These are phyloP conservation scores for Arachis monticola DNA, from an alignment of 331 rosid species.

Conservation along the genomic window DNA sequence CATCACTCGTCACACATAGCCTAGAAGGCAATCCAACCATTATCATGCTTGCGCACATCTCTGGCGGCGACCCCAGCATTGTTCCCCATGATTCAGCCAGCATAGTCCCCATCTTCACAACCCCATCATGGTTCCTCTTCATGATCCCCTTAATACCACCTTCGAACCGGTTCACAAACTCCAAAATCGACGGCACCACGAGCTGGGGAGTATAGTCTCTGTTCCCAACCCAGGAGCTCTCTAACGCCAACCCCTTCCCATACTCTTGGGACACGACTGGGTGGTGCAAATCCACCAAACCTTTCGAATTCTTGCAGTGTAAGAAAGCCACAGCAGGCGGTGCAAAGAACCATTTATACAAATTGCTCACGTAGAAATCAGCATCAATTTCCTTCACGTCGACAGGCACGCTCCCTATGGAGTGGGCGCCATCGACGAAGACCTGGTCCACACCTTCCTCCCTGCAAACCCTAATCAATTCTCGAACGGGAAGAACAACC, in stretches of 20 bases:
- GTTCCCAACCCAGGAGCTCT: slow-evolving; percentile 72
- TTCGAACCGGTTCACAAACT: slow-evolving; percentile 65
- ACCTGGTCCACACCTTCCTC: slow-evolving; percentile 66
- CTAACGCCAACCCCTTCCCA: slow-evolving; percentile 68
- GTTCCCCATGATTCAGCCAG: slow-evolving; percentile 69
- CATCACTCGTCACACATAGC: slow-evolving; percentile 54
- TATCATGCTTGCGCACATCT: slow-evolving; percentile 69
- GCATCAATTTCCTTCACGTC: slow-evolving; percentile 65
- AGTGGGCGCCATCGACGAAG: slow-evolving; percentile 73
- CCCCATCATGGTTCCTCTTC: slow-evolving; percentile 65
- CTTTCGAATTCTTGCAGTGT: slow-evolving; percentile 43
- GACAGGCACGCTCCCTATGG: slow-evolving; percentile 55
- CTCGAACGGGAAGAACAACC: slow-evolving; percentile 54
- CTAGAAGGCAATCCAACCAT: slow-evolving; percentile 74
- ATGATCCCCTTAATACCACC: slow-evolving; percentile 69
- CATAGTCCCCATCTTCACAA: slow-evolving; percentile 68
- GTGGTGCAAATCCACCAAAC: slow-evolving; percentile 54
- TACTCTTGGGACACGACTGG: slow-evolving; percentile 71
- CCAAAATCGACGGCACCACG: slow-evolving; percentile 62
- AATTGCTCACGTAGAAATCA: slow-evolving; percentile 66
- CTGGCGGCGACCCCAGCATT: slow-evolving; percentile 59
- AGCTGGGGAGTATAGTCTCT: slow-evolving; percentile 71
- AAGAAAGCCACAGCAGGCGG: slow-evolving; percentile 68
- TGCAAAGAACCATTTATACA: slow-evolving; percentile 73
- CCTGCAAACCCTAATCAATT: slow-evolving; percentile 56